Evolutionary conservation across 2,329 filamentous ascomycete genomes (phyloP), one percentile per base, ranked within the genome.

Genomic region (Sporothrix dimorphospora): DNA sequence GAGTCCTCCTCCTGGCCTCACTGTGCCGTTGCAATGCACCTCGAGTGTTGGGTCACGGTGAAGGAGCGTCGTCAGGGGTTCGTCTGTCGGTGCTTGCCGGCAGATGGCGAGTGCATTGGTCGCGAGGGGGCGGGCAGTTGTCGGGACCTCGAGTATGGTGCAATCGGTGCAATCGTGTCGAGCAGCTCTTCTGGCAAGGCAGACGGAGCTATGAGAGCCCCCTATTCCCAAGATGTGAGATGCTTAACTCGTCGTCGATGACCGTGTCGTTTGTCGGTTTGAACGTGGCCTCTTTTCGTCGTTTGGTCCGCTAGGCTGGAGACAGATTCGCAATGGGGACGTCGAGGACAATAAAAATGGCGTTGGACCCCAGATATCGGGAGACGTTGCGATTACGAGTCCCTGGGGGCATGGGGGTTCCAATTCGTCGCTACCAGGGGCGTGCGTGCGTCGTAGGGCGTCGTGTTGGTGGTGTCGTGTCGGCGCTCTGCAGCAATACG

Each of bases 351-450:
- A n/a, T 16, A 24, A 19, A 24, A 47, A 34, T 59, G 68, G 8
- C 55, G 67, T 34, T 61, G 38, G 45, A 65, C 69, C 42, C 45
- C 55, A 24, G 69, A 65, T 65, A 57, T 70, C 45, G 40, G 59
- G 57, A 70, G 55, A 63, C 69, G 69, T 70, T 70, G 69, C 53
- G 57, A 65, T 70, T 70, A 70, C 69, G 69, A 70, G 57, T 24
- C 55, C 42, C 57, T 19, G 55, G 68, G 40, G 27, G 38, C 9
- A 42, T 40, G 57, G 30, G 57, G 51, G 21, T 55, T 24, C 24
- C 51, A 55, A 30, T 24, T 4, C 51, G 57, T n/a, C 14, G 55
- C 55, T 55, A 34, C 19, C n/a, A 1, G 19, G 40, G 47, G 19
- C 47, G 47, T 49, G 19, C 47, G 47, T 45, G 42, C 16, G 59